Evolutionary conservation across 1,284 basidiomycete genomes (phyloP), one percentile per base, ranked within the genome.

Genomic region (Fomitopsis palustris): DNA sequence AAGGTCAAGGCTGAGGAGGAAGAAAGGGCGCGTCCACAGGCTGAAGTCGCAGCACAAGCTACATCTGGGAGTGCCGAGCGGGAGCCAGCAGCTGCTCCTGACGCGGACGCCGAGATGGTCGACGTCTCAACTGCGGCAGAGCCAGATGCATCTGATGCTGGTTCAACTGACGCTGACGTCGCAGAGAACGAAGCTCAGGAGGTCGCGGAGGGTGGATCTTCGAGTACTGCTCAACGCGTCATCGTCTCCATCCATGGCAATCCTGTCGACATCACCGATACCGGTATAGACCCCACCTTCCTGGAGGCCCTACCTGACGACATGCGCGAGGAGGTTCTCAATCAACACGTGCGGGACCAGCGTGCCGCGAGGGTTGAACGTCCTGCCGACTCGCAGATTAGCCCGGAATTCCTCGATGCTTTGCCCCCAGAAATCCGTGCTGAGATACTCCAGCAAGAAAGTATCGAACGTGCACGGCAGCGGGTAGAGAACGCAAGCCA

Each of bases 211-310:
- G 65, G 67, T 16, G 74, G 73, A n/a, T 60, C 77, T 27, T 77
- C 78, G 2, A 70, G 69, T 42, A 68, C 72, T 25, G 67, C 74
- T 8, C 80, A 85, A 57, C 81, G 95, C 41, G 81, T 96, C 14
- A 93, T 90, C 1, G 90, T 98, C 68, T 82, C 84, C 73, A 93
- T 99, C 60, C 91, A 96, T 72, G 97, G 96, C 53, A 91, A 86
- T 62, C 83, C 88, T n/a, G 93, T 99, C 31, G 97, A 99, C 72
- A 99, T 99, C 70, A 99, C 97, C 9, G 95, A 98, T 69, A 96
- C 95, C 16, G 97, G 97, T 8, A 98, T 99, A 69, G 97, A 99
- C 72, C 95, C 96, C 1, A 96, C 93, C 9, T 99, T 99, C 84
- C 78, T 99, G 56, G 95, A 98, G 75, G 97, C 97, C 19, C 78